Conservation (phyloP, 106 monocot genomes). For the Posidonia australis region DNA sequence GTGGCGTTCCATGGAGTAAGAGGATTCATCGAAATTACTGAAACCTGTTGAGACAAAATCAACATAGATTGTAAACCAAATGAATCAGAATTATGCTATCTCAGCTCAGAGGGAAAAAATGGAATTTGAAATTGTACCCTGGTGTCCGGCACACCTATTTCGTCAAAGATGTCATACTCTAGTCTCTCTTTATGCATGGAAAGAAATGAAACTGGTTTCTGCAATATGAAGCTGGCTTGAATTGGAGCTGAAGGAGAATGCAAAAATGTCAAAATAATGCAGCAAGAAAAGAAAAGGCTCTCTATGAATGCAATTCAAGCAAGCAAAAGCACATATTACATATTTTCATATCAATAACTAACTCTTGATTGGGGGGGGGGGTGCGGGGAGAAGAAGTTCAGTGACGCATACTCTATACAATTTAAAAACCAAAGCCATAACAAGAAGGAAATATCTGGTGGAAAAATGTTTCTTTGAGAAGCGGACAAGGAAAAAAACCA, state of each 20-base stretch:
- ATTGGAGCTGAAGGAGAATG: slow-evolving; percentile 44
- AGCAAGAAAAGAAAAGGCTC: neutral
- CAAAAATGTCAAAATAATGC: neutral
- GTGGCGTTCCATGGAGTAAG: slow-evolving; percentile 36
- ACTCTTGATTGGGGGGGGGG: too few species aligned
- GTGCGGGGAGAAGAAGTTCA: too few species aligned
- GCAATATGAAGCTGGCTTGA: slow-evolving; percentile 44
- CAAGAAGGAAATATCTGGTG: neutral
- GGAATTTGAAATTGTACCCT: slow-evolving; percentile 26
- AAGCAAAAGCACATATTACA: neutral
- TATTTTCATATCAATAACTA: too few species aligned
- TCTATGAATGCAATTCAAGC: neutral
- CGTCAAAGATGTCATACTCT: slow-evolving; percentile 57
- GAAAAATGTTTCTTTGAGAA: neutral
- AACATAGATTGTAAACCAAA: neutral
- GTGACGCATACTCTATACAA: too few species aligned
- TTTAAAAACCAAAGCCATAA: too few species aligned
- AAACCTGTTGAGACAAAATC: slow-evolving; percentile 32
- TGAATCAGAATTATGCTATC: neutral
- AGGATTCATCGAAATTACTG: slow-evolving; percentile 42
- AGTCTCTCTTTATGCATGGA: slow-evolving; percentile 23
- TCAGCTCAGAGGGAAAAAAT: neutral
- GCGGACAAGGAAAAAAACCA: neutral
- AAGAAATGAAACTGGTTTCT: slow-evolving; percentile 33
- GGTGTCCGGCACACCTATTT: slow-evolving; percentile 55